Evolutionary conservation across 768 basidiomycete genomes (phyloP), one percentile per base, ranked within the genome.

Genomic region (Auricularia auricula-judae): DNA sequence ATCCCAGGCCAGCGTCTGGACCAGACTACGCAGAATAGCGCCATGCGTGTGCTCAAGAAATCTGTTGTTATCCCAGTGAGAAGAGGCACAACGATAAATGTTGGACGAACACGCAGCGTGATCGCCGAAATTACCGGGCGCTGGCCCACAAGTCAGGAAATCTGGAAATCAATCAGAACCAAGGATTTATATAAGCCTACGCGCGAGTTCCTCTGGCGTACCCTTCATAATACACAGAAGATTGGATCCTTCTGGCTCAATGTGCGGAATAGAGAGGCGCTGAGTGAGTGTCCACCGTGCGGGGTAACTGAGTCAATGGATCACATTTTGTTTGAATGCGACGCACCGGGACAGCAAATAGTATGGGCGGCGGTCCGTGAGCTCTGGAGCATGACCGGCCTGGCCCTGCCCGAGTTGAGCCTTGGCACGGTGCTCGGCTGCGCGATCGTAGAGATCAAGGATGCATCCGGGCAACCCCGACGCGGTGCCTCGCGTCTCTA

Each of bases 271-370:
- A 4, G 21, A 8, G 47, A 51, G 16, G 5, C 1, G 14, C 14
- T 16, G 47, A 51, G 47, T 18, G 47, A 51, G 18, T 51, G 47
- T 21, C 47, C 14, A 18, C 47, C 47, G 47, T 51, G 47, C 47
- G 47, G 21, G 16, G 47, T 18, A 5, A 16, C 21, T 5, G 47
- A 51, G 47, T 51, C 47, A 21, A 51, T 51, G 43, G 69, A 66
- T 53, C 72, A 72, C 18, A 72, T 67, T 1, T 71, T 63, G 3
- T 72, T 67, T 3, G 72, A 71, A 16, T 77, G 75, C 65, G 73
- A 73, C 66, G 78, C 77, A 54, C 71, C 70, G 21, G 47, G 10
- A 5, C 47, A 51, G 18, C 18, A 21, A 16, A 16, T 18, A 21
- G 21, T 51, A 16, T 51, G 47, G 47, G 4, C 14, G 21, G 47